A percentile compares a stretch with the other conserved stretches of the same genome.
Conservation (phyloP, 352 stramenopile genomes). For the Pythium chondricola region DNA sequence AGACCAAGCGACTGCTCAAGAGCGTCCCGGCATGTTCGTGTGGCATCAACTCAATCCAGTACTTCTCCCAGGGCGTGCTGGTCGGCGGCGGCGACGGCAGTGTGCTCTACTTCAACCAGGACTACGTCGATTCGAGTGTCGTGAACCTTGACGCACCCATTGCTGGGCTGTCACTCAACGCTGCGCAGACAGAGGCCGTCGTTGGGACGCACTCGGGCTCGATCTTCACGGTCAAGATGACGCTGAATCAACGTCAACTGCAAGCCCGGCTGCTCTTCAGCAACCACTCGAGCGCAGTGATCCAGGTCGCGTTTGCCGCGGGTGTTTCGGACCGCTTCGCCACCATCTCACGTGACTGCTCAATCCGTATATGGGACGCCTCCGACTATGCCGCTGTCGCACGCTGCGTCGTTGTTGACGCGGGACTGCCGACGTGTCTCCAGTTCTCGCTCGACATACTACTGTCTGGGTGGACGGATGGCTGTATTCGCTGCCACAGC, state of each 20-base stretch:
- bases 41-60: slow-evolving; percentile 62
- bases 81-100: slow-evolving; percentile 85
- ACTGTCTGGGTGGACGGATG: slow-evolving; percentile 88
- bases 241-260: slow-evolving; percentile 15
- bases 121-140: slow-evolving; percentile 69
- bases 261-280: slow-evolving; percentile 52
- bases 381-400: slow-evolving; percentile 79
- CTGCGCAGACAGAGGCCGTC: slow-evolving; percentile 55
- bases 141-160: slow-evolving; percentile 64
- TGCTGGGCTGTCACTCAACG: slow-evolving; percentile 47
- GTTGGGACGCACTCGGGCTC: slow-evolving; percentile 72
- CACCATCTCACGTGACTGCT: slow-evolving; percentile 82
- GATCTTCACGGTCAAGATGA: slow-evolving; percentile 58
- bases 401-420: slow-evolving; percentile 44
- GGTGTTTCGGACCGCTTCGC: slow-evolving; percentile 86
- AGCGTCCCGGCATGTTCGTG: slow-evolving; percentile 76
- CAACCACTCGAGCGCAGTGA: slow-evolving; percentile 76
- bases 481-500: slow-evolving; percentile 82
- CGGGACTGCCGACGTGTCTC: slow-evolving; percentile 62
- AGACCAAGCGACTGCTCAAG: slow-evolving; percentile 59
- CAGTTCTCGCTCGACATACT: slow-evolving; percentile 86
- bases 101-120: slow-evolving; percentile 67
- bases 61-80: slow-evolving; percentile 38
- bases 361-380: slow-evolving; percentile 87
- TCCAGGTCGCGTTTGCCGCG: slow-evolving; percentile 72